A percentile compares a stretch with the other conserved stretches of the same genome.
phyloP scores from a whole-genome alignment of 2,329 filamentous ascomycete species.

The Pseudocercospora ulei region DNA sequence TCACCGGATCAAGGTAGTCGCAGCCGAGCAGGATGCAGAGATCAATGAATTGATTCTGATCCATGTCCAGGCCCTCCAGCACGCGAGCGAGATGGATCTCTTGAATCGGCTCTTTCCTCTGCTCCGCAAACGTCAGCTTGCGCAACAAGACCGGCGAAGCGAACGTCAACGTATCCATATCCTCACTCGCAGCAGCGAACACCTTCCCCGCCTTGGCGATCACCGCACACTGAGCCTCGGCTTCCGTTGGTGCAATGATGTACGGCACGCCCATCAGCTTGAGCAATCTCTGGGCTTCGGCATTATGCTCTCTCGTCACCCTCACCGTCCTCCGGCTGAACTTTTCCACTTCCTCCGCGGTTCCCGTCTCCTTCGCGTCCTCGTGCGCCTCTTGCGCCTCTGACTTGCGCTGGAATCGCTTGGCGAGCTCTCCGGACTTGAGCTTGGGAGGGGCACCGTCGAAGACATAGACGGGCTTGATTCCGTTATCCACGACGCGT shows the following conservation, averaged over 20 bases:
- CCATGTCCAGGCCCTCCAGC: conserved; percentile 78
- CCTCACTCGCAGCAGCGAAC: conserved; percentile 90
- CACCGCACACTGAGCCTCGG: conserved; percentile 89
- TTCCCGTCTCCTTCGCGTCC: conserved; percentile 94
- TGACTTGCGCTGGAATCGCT: conserved; percentile 88
- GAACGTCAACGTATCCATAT: conserved; percentile 98
- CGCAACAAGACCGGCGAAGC: conserved; percentile 80
- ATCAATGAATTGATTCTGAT: conserved; percentile 84
- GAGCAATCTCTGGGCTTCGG: conserved; percentile 80
- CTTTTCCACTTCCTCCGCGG: conserved; percentile 94
- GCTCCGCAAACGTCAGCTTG: conserved; percentile 93
- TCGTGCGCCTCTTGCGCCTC: conserved; percentile 84
- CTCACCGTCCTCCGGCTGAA: conserved; percentile 87
- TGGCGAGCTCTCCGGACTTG: conserved; percentile 92
- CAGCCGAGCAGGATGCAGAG: conserved; percentile 95
- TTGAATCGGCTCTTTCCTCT: conserved; percentile 93
- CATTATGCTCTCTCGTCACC: conserved; percentile 94
- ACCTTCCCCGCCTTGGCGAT: conserved; percentile 87
- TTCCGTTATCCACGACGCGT: conserved; percentile 95
- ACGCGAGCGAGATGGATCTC: conserved; percentile 85
- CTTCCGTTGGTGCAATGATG: conserved; percentile 90
- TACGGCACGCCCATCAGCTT: conserved; percentile 95
- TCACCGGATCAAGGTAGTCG: conserved; percentile 93
- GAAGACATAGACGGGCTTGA: conserved; percentile 97
- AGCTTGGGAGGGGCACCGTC: conserved; percentile 94